Conservation (phyloP, 2,329 filamentous ascomycete species). For the Escovopsis sp. region DNA sequence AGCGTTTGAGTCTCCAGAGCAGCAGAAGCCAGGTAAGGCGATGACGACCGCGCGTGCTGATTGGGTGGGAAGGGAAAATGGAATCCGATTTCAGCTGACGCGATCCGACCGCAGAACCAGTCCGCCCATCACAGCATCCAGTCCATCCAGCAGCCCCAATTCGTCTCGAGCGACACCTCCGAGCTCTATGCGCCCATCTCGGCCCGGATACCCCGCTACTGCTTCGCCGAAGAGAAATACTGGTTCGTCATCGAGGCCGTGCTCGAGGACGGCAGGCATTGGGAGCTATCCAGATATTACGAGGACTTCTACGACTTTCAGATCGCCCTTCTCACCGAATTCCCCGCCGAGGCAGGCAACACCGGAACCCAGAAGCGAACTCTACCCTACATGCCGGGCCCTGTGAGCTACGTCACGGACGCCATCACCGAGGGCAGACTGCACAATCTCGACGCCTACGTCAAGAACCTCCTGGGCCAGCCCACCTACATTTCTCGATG, state of each 20-base stretch:
- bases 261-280: conserved; percentile 79
- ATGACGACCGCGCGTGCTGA: not conserved
- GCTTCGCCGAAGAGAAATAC: conserved; percentile 81
- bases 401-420: conserved; percentile 96
- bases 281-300: conserved; percentile 90
- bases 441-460: conserved; percentile 87
- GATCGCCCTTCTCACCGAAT: conserved; percentile 82
- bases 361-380: conserved; percentile 64
- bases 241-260: conserved; percentile 94
- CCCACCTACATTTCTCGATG: conserved; percentile 74
- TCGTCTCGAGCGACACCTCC: conserved; percentile 27
- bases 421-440: conserved; percentile 87
- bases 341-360: conserved; percentile 85
- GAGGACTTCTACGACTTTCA: conserved; percentile 99
- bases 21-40: conserved; percentile 12
- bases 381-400: conserved; percentile 93
- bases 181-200: conserved; percentile 61
- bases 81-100: not conserved
- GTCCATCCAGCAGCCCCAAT: conserved; percentile 22
- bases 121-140: conserved; percentile 17
- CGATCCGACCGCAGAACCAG: not conserved
- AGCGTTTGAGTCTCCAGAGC: conserved; percentile 58
- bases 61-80: not conserved
- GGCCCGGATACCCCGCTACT: conserved; percentile 82
- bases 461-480: conserved; percentile 77